Conservation (phyloP, 345 rosid genomes). For the Acer negundo region DNA sequence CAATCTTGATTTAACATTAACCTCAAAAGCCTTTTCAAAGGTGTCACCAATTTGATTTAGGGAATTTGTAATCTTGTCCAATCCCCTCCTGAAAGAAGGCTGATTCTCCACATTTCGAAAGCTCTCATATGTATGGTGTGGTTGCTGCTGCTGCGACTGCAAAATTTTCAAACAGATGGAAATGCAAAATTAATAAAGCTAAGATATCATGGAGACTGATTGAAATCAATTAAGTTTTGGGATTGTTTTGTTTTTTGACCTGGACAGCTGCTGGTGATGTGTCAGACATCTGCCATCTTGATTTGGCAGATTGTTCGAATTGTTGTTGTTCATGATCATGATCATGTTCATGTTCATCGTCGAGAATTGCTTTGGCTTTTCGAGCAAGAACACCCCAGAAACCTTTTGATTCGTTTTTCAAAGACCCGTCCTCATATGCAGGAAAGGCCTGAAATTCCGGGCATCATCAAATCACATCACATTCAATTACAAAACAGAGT, state of each 20-base stretch:
- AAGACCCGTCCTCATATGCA: conserved; percentile 55
- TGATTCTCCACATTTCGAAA: conserved; percentile 62
- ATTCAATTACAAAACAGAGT: neutral
- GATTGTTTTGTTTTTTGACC: conserved; percentile 27
- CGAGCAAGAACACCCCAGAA: conserved; percentile 90
- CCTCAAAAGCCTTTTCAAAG: conserved; percentile 91
- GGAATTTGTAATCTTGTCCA: conserved; percentile 71
- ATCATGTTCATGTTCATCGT: conserved; percentile 54
- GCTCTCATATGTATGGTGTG: conserved; percentile 41
- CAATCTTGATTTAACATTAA: conserved; percentile 11
- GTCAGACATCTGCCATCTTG: conserved; percentile 44
- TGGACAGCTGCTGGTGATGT: conserved; percentile 37
- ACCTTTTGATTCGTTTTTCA: conserved; percentile 47
- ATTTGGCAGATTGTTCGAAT: conserved; percentile 29
- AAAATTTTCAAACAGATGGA: neutral
- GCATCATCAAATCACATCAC: conserved; percentile 5
- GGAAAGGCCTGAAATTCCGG: conserved; percentile 48
- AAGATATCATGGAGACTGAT: too few relatives aligned
- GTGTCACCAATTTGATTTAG: conserved; percentile 84
- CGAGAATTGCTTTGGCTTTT: conserved; percentile 82
- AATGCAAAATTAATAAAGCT: neutral
- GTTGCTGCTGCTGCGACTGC: conserved; percentile 37
- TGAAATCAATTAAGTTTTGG: too few relatives aligned
- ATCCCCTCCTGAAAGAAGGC: conserved; percentile 54
- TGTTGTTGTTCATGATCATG: conserved; percentile 36